These are phyloP conservation scores for Pulveroboletus sp. DNA, from an alignment of 768 basidiomycete genomes.

Conservation along the genomic window DNA sequence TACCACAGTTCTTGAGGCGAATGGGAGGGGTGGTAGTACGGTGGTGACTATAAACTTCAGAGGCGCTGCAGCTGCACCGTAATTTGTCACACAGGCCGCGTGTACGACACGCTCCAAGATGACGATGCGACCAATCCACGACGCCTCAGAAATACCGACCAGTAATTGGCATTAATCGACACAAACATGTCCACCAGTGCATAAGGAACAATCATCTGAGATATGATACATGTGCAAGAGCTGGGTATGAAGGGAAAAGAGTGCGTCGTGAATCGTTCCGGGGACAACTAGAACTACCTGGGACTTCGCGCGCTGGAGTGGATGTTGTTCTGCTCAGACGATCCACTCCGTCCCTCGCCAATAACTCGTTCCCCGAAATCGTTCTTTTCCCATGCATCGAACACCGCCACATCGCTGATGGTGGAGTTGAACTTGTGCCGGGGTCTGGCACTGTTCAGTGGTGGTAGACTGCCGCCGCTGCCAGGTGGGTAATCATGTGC, in stretches of 20 bases:
- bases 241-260: conserved; percentile 1
- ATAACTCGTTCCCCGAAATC: conserved; percentile 50
- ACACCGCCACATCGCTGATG: conserved; percentile 7
- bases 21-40: conserved; percentile 4
- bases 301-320: conserved; percentile 28
- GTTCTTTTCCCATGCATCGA: conserved; percentile 39
- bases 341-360: conserved; percentile 48
- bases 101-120: conserved; percentile 14
- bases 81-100: conserved; percentile 23
- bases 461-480: conserved; percentile 36
- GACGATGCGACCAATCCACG: neutral
- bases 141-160: neutral
- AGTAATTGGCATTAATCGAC: neutral
- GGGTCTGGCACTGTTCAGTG: conserved; percentile 19
- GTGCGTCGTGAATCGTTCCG: neutral
- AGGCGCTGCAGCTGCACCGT: conserved; percentile 3
- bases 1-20: neutral
- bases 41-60: conserved; percentile 9
- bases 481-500: conserved; percentile 54
- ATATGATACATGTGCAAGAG: conserved; percentile 17
- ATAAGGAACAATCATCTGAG: conserved; percentile 4
- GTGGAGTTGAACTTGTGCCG: conserved; percentile 20
- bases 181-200: neutral
- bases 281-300: neutral
- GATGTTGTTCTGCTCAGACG: conserved; percentile 36